Conservation (phyloP, 108 stramenopile species). For the Nitzschia inconspicua region DNA sequence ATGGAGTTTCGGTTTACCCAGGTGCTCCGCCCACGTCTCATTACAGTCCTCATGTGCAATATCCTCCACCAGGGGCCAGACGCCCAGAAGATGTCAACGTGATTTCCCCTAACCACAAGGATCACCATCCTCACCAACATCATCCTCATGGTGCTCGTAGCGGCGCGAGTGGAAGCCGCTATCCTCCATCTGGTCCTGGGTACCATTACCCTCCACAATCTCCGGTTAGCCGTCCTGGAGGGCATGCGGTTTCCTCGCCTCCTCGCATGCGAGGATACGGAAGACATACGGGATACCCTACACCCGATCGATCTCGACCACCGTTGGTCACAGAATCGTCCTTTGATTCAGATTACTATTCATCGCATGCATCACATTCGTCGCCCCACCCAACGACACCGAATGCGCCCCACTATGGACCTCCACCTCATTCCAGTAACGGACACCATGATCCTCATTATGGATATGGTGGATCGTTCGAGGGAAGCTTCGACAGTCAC, state of each 20-base stretch:
- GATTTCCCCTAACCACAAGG: slow-evolving; percentile 50
- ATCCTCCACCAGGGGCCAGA: slow-evolving; percentile 34
- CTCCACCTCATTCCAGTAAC: slow-evolving; percentile 22
- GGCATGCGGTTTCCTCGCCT: slow-evolving; percentile 15
- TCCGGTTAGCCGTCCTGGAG: slow-evolving; percentile 32
- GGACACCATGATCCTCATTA: slow-evolving; percentile 13
- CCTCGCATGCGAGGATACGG: slow-evolving; percentile 36
- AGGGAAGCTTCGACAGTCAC: slow-evolving; percentile 42
- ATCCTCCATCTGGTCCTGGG: slow-evolving; percentile 7
- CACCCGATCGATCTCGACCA: slow-evolving; percentile 24
- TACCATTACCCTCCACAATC: slow-evolving; percentile 55
- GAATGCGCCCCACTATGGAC: slow-evolving; percentile 25
- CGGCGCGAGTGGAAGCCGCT: slow-evolving; percentile 9
- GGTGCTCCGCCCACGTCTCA: slow-evolving; percentile 21
- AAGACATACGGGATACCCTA: slow-evolving; percentile 28
- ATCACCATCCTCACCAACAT: background rate
- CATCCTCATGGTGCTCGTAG: slow-evolving; percentile 3
- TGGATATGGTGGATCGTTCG: slow-evolving; percentile 34
- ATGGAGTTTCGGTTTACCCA: slow-evolving; percentile 12
- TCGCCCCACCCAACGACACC: slow-evolving; percentile 39
- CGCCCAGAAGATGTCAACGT: slow-evolving; percentile 49
- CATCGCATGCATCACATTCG: slow-evolving; percentile 19
- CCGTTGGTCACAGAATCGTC: slow-evolving; percentile 48
- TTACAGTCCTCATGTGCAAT: slow-evolving; percentile 54
- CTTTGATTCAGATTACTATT: slow-evolving; percentile 49